These are phyloP conservation scores for Schoenoplectus triqueter DNA, from an alignment of 202 grass and related monocot genomes.

Conservation along the genomic window DNA sequence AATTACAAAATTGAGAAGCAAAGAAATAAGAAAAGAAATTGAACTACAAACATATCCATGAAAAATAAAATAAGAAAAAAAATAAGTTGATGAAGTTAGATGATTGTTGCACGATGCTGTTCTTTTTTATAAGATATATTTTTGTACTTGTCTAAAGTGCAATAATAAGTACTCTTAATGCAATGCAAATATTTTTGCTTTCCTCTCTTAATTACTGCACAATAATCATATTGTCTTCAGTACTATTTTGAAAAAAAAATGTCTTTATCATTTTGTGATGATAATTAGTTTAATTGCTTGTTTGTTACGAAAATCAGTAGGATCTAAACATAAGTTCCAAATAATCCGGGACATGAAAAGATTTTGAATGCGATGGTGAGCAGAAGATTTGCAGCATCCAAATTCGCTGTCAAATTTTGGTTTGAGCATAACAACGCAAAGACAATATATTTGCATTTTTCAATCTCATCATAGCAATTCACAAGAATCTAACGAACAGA, in stretches of 20 bases:
- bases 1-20: too few relatives aligned
- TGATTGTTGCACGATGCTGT: too few relatives aligned
- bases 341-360: background rate
- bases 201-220: background rate
- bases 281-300: background rate
- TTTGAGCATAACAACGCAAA: background rate
- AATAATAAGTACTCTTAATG: background rate
- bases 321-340: background rate
- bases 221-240: background rate
- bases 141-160: background rate
- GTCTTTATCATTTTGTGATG: background rate
- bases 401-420: background rate
- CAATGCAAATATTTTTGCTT: background rate
- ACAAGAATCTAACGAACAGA: background rate
- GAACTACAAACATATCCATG: too few relatives aligned
- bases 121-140: background rate
- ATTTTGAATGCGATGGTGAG: constrained; percentile 31
- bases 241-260: background rate
- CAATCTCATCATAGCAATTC: background rate
- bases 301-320: background rate
- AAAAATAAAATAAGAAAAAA: background rate
- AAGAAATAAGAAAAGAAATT: too few relatives aligned
- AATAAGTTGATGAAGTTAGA: background rate
- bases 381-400: constrained; percentile 14
- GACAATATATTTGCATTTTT: background rate